phyloP scores from a whole-genome alignment of 352 stramenopile species.

The Aphanomyces stellatus region DNA sequence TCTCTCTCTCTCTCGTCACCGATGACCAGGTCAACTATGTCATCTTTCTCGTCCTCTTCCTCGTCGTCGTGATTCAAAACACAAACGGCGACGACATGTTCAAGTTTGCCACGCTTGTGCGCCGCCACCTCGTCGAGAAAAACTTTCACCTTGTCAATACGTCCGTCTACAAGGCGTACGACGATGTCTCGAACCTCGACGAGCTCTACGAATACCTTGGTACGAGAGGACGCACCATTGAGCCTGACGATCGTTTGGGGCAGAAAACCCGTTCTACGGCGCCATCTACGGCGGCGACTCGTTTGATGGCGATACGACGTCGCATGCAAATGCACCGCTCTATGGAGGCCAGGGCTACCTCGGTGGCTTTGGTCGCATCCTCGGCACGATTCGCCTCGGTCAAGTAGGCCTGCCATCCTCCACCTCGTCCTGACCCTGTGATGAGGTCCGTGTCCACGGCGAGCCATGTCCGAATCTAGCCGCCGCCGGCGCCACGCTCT shows the following conservation, averaged over 20 bases:
- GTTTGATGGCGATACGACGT: conserved; percentile 8
- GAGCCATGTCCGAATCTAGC: background rate
- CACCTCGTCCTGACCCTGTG: background rate
- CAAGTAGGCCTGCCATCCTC: background rate
- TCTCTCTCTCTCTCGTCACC: background rate
- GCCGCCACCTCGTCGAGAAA: background rate
- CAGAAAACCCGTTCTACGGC: conserved; percentile 1
- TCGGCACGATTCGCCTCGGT: conserved; percentile 11
- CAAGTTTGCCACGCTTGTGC: background rate
- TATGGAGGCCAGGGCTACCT: conserved; percentile 1
- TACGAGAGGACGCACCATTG: background rate
- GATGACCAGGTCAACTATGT: conserved; percentile 9
- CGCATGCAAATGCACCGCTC: background rate
- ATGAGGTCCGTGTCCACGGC: conserved; percentile 1
- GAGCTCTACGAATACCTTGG: conserved; percentile 14
- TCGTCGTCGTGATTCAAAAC: background rate
- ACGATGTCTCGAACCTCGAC: background rate
- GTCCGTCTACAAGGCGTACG: conserved; percentile 18
- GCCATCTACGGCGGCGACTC: background rate
- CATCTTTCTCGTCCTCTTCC: conserved; percentile 11
- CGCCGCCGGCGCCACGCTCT: background rate
- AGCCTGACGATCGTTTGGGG: background rate
- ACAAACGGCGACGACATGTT: conserved; percentile 4
- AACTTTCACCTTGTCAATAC: conserved; percentile 14
- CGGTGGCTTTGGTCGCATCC: conserved; percentile 5